A percentile compares a stretch with the other conserved stretches of the same genome.
Evolutionary conservation across 2,329 filamentous ascomycete genomes (phyloP).

Genomic region (Diaporthe longicolla): DNA sequence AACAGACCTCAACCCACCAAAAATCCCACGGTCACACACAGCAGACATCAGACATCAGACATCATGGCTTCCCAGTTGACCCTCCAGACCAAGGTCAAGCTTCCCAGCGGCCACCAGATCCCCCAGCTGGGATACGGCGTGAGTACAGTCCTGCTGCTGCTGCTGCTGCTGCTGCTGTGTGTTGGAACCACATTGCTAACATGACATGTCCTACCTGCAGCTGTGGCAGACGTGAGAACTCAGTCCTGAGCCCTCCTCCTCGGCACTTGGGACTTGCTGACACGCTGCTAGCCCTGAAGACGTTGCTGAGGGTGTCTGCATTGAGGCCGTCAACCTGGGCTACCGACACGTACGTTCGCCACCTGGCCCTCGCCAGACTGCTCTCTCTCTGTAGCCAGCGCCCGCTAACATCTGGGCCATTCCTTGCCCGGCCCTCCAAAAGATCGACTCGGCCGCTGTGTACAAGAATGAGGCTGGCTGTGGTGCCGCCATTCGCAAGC

Average conservation of each 20-base stretch:
- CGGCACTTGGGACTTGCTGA: not conserved
- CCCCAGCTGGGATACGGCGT: conserved; percentile 69
- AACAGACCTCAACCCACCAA: no score
- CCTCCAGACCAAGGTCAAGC: conserved; percentile 64
- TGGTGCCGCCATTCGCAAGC: conserved; percentile 59
- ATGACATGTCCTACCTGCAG: conserved; percentile 49
- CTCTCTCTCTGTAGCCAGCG: not conserved
- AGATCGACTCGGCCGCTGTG: conserved; percentile 68
- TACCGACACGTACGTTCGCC: conserved; percentile 64
- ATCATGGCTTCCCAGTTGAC: conserved; percentile 62
- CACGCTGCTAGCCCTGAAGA: conserved; percentile 51
- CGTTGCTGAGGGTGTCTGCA: conserved; percentile 55
- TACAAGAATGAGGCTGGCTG: conserved; percentile 67
- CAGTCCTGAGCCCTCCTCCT: not conserved
- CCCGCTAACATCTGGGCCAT: not conserved
- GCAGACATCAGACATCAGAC: not conserved
- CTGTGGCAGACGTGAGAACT: conserved; percentile 66
- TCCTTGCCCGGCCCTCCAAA: not conserved
- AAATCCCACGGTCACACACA: not conserved
- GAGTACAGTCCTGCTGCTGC: conserved; percentile 47
- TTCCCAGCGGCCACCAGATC: conserved; percentile 68
- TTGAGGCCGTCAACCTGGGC: conserved; percentile 63
- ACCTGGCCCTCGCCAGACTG: not conserved
- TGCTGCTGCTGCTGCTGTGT: not conserved
- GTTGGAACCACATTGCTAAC: not conserved